Evolutionary conservation across 2,329 filamentous ascomycete species (phyloP).

Genomic region (Ascochyta viciae-villosae): DNA sequence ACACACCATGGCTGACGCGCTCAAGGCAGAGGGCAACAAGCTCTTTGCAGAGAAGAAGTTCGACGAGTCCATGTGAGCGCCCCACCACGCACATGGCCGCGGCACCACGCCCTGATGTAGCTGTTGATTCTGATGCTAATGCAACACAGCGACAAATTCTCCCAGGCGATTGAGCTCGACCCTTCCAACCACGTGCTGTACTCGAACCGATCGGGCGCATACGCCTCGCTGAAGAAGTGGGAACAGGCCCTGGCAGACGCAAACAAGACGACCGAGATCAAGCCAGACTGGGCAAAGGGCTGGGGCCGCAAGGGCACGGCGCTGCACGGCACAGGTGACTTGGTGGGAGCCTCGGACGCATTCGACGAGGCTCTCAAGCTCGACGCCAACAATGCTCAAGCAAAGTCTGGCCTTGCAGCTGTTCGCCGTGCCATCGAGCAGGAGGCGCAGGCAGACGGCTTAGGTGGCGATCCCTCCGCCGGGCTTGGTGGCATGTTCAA

Average conservation of each 20-base stretch:
- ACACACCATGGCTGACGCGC: conserved; percentile 71
- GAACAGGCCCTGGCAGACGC: conserved; percentile 86
- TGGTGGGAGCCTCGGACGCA: conserved; percentile 84
- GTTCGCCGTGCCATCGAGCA: conserved; percentile 88
- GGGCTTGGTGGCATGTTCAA: conserved; percentile 93
- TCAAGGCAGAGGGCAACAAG: conserved; percentile 98
- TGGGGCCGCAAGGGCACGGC: conserved; percentile 94
- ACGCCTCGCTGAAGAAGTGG: conserved; percentile 91
- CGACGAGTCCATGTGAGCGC: conserved; percentile 86
- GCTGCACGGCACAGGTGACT: conserved; percentile 84
- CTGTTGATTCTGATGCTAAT: conserved; percentile 18
- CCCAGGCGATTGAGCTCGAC: conserved; percentile 87
- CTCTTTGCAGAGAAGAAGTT: conserved; percentile 98
- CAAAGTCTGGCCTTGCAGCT: conserved; percentile 84
- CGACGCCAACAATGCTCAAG: conserved; percentile 88
- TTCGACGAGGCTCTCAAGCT: conserved; percentile 95
- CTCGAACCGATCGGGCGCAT: conserved; percentile 89
- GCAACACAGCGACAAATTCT: conserved; percentile 80
- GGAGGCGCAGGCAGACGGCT: conserved; percentile 69
- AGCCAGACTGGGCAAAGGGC: conserved; percentile 97
- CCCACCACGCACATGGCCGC: conserved; percentile 21
- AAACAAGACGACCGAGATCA: conserved; percentile 90
- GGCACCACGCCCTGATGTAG: background rate
- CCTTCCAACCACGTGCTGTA: conserved; percentile 94
- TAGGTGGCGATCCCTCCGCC: conserved; percentile 70